Percentiles rank a stretch among this genome's conserved stretches.
phyloP scores from a whole-genome alignment of 805 yeast genomes.

The Saccharomyces eubayanus region DNA sequence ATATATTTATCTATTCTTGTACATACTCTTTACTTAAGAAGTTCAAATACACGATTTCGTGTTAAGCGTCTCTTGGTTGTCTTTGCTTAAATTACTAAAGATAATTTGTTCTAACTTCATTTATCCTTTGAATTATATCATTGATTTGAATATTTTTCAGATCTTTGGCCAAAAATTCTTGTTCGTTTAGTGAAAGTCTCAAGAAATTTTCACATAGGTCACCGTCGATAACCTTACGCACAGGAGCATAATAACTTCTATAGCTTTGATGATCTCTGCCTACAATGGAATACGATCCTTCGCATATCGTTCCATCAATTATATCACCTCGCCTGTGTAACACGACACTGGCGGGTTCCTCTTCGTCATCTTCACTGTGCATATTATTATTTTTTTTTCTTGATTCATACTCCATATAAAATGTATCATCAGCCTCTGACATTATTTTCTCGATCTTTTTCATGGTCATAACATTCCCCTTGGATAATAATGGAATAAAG shows the following conservation, averaged over 20 bases:
- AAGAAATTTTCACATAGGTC: slow-evolving; percentile 63
- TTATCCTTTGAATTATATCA: slow-evolving; percentile 14
- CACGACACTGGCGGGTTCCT: slow-evolving; percentile 1
- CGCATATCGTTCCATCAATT: slow-evolving; percentile 5
- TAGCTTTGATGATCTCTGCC: slow-evolving; percentile 62
- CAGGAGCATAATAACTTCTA: slow-evolving; percentile 77
- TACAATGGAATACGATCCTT: slow-evolving; percentile 34
- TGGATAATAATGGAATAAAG: slow-evolving; percentile 56
- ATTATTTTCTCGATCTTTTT: slow-evolving; percentile 44
- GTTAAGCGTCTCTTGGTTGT: not conserved
- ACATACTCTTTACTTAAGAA: not conserved
- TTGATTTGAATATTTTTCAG: slow-evolving; percentile 33
- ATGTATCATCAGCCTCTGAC: slow-evolving; percentile 22
- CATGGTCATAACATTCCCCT: slow-evolving; percentile 54
- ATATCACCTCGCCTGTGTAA: not conserved
- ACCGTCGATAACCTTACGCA: slow-evolving; percentile 74
- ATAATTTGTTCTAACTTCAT: slow-evolving; percentile 24
- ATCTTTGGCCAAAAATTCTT: slow-evolving; percentile 23
- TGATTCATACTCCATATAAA: slow-evolving; percentile 17
- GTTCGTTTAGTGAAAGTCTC: slow-evolving; percentile 18
- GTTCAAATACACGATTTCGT: not conserved
- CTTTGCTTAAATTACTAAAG: slow-evolving; percentile 11
- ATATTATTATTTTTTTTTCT: slow-evolving; percentile 3
- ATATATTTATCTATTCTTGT: not conserved
- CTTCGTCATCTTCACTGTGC: slow-evolving; percentile 1